These are phyloP conservation scores for Priceomyces haplophilus DNA, from an alignment of 805 yeast species.

Conservation along the genomic window DNA sequence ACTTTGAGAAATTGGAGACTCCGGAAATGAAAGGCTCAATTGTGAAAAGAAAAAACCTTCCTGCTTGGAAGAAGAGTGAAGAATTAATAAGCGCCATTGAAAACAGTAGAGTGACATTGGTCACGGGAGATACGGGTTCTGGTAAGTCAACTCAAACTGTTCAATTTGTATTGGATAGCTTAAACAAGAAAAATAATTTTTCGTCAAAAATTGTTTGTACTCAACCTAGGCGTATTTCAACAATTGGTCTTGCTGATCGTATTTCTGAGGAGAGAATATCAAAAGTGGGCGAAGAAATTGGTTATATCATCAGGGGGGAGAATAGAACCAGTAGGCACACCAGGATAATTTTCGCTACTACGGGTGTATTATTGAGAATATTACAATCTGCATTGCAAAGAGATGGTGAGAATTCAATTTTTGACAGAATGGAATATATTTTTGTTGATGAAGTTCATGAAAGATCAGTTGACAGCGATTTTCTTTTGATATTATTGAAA, in stretches of 20 bases:
- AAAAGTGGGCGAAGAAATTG: constrained; percentile 70
- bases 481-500: constrained; percentile 73
- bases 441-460: constrained; percentile 97
- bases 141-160: constrained; percentile 96
- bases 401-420: constrained; percentile 29
- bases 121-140: constrained; percentile 97
- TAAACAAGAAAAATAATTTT: constrained; percentile 49
- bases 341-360: constrained; percentile 81
- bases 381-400: constrained; percentile 52
- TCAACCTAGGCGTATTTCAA: constrained; percentile 94
- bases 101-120: constrained; percentile 60
- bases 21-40: constrained; percentile 35
- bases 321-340: constrained; percentile 61
- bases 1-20: constrained; percentile 28
- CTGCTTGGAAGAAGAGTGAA: constrained; percentile 76
- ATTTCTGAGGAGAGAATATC: constrained; percentile 78
- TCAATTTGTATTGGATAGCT: constrained; percentile 77
- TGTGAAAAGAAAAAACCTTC: constrained; percentile 53
- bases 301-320: constrained; percentile 89
- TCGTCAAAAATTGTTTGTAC: constrained; percentile 73
- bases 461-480: constrained; percentile 86
- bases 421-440: constrained; percentile 61
- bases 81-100: constrained; percentile 56
- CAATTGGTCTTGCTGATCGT: constrained; percentile 91
- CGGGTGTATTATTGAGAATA: constrained; percentile 88